Evolutionary conservation across 116 monocot genomes (phyloP), one percentile per base, ranked within the genome.

Genomic region (Zostera marina): DNA sequence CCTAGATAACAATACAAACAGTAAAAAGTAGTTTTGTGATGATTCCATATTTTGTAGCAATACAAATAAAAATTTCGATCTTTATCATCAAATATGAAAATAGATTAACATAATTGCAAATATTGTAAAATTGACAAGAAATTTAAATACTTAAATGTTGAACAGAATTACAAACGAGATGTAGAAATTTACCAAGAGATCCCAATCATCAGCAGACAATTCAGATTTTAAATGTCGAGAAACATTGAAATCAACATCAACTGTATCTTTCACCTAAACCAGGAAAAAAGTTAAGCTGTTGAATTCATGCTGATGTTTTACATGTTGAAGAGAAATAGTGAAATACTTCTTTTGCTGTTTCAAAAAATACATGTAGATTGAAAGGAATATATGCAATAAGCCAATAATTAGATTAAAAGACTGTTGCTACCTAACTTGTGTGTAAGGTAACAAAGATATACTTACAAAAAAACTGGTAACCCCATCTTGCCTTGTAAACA

Each of bases 381-480:
- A 48, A 48, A 48, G 19, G 48, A 47, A n/a, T 47, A 47, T 47
- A 47, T 47, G 16, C 6, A 47, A 17, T n/a, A 47, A 47, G 5
- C 17, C 6, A 47, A 17, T n/a, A 47, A 47, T n/a, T 10, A 17
- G 17, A 47, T 16, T 8, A n/a, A 48, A 48, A 16, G 19, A 2
- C 48, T 12, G 8, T 48, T 48, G 14, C 11, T 16, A 48, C 11
- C n/a, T 15, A 48, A 32, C 32, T 32, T 32, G 32, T 32, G 32
- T 48, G 2, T 19, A 48, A 48, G 8, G 15, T 54, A n/a, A n/a
- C n/a, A n/a, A n/a, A n/a, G n/a, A n/a, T n/a, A 11, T 41, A 83
- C 89, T 76, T 76, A 96, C 96, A 85, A 75, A 96, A 65, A 96
- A 96, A 60, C 96, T 96, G 78, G 67, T 74, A 51, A 96, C 96